These are phyloP conservation scores for Globisporangium polare DNA, from an alignment of 352 stramenopile species.

Conservation along the genomic window DNA sequence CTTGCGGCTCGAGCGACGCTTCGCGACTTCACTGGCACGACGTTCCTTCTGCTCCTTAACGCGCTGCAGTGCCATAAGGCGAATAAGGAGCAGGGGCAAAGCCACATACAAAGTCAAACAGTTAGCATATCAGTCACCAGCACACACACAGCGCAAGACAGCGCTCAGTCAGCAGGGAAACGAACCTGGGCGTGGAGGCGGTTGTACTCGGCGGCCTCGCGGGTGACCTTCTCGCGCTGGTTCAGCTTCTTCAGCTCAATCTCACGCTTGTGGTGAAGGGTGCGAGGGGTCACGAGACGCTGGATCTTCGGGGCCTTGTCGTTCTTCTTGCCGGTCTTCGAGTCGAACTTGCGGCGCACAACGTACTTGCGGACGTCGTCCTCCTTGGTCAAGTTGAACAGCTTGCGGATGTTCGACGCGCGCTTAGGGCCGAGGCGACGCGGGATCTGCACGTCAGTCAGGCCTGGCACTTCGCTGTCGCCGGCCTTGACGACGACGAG, in stretches of 20 bases:
- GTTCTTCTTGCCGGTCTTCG: constrained; percentile 98
- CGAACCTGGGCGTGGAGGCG: constrained; percentile 93
- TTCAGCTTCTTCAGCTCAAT: constrained; percentile 82
- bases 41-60: constrained; percentile 98
- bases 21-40: constrained; percentile 96
- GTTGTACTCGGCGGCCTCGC: constrained; percentile 96
- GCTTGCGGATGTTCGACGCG: constrained; percentile 99
- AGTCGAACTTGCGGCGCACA: constrained; percentile 97
- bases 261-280: constrained; percentile 95
- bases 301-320: constrained; percentile 99
- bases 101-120: constrained; percentile 32
- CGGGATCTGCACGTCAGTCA: constrained; percentile 96
- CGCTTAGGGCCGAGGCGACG: constrained; percentile 99
- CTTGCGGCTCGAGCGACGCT: constrained; percentile 97
- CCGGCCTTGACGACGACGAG: constrained; percentile 98
- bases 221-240: constrained; percentile 90
- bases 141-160: too few species aligned
- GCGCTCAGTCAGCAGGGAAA: constrained; percentile 14
- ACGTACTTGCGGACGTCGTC: constrained; percentile 99
- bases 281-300: constrained; percentile 97
- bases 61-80: constrained; percentile 94
- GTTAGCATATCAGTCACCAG: constrained; percentile 52
- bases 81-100: constrained; percentile 86
- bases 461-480: constrained; percentile 93
- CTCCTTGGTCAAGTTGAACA: constrained; percentile 99